Conservation (phyloP, 1,139 yeast genomes). For the Meyerozyma carpophila region DNA sequence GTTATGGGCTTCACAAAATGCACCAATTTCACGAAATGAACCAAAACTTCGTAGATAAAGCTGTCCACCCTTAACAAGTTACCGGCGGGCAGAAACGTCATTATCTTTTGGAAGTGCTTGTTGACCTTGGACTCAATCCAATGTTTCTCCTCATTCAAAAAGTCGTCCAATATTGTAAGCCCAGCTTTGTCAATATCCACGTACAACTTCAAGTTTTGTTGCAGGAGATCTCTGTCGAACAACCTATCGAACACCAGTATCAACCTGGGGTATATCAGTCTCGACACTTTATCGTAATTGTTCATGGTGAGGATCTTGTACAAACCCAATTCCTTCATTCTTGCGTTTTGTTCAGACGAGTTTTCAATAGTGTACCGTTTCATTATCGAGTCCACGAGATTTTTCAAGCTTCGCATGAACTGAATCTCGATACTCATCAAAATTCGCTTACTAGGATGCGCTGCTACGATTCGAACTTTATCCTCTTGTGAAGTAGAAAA, state of each 20-base stretch:
- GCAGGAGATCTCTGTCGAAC: slow-evolving; percentile 31
- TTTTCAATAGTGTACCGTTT: slow-evolving; percentile 38
- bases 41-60: slow-evolving; percentile 33
- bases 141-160: slow-evolving; percentile 33
- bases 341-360: slow-evolving; percentile 1
- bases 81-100: neutral
- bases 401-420: slow-evolving; percentile 46
- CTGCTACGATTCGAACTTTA: slow-evolving; percentile 22
- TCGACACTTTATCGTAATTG: slow-evolving; percentile 36
- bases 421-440: slow-evolving; percentile 42
- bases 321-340: slow-evolving; percentile 17
- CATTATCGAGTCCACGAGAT: slow-evolving; percentile 44
- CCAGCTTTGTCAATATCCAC: slow-evolving; percentile 42
- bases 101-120: slow-evolving; percentile 18
- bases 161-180: slow-evolving; percentile 38
- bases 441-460: slow-evolving; percentile 40
- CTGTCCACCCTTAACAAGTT: slow-evolving; percentile 29
- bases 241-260: slow-evolving; percentile 29
- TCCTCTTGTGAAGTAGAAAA: slow-evolving; percentile 26
- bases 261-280: slow-evolving; percentile 28
- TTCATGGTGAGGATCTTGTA: slow-evolving; percentile 43
- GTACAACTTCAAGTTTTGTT: slow-evolving; percentile 37
- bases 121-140: slow-evolving; percentile 26
- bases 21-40: slow-evolving; percentile 39
- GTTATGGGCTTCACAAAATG: slow-evolving; percentile 41